Percentiles rank a stretch among this genome's conserved stretches.
These are phyloP conservation scores for Starmera quercuum DNA, from an alignment of 805 yeast genomes.

Conservation along the genomic window DNA sequence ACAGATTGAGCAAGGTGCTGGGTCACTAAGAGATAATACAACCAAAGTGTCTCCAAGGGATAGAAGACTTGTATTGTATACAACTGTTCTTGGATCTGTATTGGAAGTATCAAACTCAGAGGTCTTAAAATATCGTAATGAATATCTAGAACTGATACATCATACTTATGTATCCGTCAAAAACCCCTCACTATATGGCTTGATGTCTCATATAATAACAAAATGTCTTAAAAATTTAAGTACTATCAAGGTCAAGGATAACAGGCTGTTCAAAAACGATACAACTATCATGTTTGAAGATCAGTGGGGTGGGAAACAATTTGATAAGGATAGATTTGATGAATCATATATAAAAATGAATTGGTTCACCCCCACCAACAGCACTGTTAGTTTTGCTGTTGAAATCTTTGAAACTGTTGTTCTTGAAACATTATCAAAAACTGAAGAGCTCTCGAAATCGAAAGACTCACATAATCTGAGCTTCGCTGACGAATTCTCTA, in stretches of 20 bases:
- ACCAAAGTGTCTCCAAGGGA: conserved; percentile 71
- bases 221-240: conserved; percentile 59
- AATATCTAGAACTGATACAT: conserved; percentile 32
- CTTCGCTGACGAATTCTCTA: conserved; percentile 45
- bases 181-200: conserved; percentile 51
- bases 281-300: conserved; percentile 29
- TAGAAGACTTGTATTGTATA: conserved; percentile 62
- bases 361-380: conserved; percentile 68
- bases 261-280: conserved; percentile 42
- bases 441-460: conserved; percentile 28
- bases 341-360: conserved; percentile 43
- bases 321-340: conserved; percentile 42
- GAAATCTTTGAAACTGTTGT: conserved; percentile 46
- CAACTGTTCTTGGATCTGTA: conserved; percentile 62
- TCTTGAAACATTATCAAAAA: conserved; percentile 31
- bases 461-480: conserved; percentile 20
- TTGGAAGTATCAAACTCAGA: conserved; percentile 58
- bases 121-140: conserved; percentile 34
- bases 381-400: conserved; percentile 54
- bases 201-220: conserved; percentile 56
- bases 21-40: conserved; percentile 54
- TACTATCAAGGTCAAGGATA: conserved; percentile 49
- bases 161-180: conserved; percentile 22
- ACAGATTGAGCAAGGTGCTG: conserved; percentile 78
- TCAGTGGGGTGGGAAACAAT: conserved; percentile 74